These are phyloP conservation scores for Aphanocladium album DNA, from an alignment of 2,329 filamentous ascomycete genomes.

Conservation along the genomic window DNA sequence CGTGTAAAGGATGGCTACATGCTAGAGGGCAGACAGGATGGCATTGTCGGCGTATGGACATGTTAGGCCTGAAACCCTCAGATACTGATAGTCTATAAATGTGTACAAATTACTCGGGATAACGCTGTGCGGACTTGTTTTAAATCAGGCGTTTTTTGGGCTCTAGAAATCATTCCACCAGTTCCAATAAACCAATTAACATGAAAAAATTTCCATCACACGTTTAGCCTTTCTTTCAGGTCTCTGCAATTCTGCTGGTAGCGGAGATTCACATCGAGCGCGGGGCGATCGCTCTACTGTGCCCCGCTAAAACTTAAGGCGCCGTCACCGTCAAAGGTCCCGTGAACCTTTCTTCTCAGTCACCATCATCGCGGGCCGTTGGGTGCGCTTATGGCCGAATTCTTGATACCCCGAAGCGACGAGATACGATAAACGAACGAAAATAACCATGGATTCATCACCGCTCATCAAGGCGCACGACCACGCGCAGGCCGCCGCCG, in stretches of 20 bases:
- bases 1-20: slow-evolving; percentile 91
- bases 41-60: slow-evolving; percentile 86
- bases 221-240: no score
- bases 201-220: not conserved
- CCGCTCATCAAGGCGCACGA: slow-evolving; percentile 66
- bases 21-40: slow-evolving; percentile 83
- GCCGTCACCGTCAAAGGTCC: not conserved
- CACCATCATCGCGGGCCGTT: slow-evolving; percentile 8
- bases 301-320: slow-evolving; percentile 8
- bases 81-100: slow-evolving; percentile 2
- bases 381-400: slow-evolving; percentile 5
- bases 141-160: not conserved
- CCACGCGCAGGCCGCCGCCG: slow-evolving; percentile 81
- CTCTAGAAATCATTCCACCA: not conserved
- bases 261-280: not conserved
- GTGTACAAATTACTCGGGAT: slow-evolving; percentile 8
- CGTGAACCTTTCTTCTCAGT: not conserved
- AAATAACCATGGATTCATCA: slow-evolving; percentile 31
- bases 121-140: not conserved
- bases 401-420: not conserved
- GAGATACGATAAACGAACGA: not conserved
- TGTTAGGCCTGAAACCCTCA: slow-evolving; percentile 42
- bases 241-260: not conserved
- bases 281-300: slow-evolving; percentile 2
- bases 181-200: not conserved